phyloP scores from a whole-genome alignment of 495 filamentous ascomycete genomes.

The Zalerion maritima region DNA sequence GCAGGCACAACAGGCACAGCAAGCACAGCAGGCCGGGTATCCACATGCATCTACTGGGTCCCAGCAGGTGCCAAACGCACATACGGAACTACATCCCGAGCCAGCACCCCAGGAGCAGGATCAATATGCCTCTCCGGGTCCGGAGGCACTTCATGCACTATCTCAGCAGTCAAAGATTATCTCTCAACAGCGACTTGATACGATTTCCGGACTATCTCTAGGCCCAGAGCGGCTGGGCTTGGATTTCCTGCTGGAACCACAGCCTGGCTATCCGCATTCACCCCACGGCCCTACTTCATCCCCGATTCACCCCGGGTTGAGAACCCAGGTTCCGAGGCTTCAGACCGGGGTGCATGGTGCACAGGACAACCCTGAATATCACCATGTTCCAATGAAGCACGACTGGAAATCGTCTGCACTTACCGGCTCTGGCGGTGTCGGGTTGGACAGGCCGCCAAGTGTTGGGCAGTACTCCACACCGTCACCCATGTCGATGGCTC shows the following conservation, averaged over 20 bases:
- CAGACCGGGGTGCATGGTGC: conserved; percentile 21
- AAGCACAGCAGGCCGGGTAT: too few relatives aligned
- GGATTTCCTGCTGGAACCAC: conserved; percentile 51
- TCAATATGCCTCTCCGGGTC: conserved; percentile 6
- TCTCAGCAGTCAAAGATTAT: conserved; percentile 15
- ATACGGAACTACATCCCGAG: conserved; percentile 6
- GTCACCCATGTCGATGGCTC: too few relatives aligned
- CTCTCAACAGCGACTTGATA: conserved; percentile 39
- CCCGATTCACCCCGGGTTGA: too few relatives aligned
- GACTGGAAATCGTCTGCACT: conserved; percentile 30
- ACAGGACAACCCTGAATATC: conserved; percentile 20
- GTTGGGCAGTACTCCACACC: too few relatives aligned
- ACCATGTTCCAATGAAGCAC: conserved; percentile 26
- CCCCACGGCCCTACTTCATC: too few relatives aligned
- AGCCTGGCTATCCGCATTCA: too few relatives aligned
- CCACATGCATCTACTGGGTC: too few relatives aligned
- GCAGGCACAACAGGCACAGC: too few relatives aligned
- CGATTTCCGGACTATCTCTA: conserved; percentile 42
- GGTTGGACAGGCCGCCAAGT: too few relatives aligned
- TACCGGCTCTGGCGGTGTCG: too few relatives aligned
- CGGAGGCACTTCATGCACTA: conserved; percentile 11
- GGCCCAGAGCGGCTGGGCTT: conserved; percentile 49
- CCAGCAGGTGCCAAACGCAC: conserved; percentile 8
- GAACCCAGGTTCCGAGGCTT: conserved; percentile 19
- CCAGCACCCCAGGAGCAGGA: conserved; percentile 2